Conservation (phyloP, 2,329 filamentous ascomycete genomes). For the Exophiala sp. region DNA sequence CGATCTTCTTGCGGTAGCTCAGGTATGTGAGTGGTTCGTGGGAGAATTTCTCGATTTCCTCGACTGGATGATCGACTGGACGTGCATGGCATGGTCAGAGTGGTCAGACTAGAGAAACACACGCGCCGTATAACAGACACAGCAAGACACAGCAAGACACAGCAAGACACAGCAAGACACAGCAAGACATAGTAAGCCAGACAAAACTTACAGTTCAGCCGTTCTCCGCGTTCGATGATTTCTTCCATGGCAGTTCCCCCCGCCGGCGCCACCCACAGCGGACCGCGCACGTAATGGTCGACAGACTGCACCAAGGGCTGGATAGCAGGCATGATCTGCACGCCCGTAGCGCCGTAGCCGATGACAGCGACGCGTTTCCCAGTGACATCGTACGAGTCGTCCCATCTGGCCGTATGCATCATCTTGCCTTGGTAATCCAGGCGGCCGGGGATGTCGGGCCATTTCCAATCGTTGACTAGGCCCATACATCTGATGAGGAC, state of each 20-base stretch:
- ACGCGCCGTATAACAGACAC: no score
- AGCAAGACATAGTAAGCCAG: no score
- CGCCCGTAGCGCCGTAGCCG: constrained; percentile 33
- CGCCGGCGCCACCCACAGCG: constrained; percentile 29
- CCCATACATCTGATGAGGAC: constrained; percentile 33
- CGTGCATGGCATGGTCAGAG: not conserved
- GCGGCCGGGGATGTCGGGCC: constrained; percentile 32
- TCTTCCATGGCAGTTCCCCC: not conserved
- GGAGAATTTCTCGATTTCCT: not conserved
- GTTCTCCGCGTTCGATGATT: not conserved
- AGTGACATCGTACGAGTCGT: constrained; percentile 24
- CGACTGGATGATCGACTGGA: not conserved
- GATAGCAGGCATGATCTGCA: constrained; percentile 35
- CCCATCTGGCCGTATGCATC: constrained; percentile 29
- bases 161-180: no score
- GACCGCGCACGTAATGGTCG: constrained; percentile 25
- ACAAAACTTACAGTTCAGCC: constrained; percentile 2
- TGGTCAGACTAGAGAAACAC: no score
- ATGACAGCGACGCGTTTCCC: constrained; percentile 31
- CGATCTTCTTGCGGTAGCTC: not conserved
- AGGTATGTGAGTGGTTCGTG: not conserved
- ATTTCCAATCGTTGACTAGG: constrained; percentile 27
- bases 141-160: no score
- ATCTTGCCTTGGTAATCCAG: constrained; percentile 29
- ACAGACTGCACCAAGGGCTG: constrained; percentile 34